Base-by-base conservation (phyloP, 2,329 filamentous ascomycete species). In the Colletotrichum eleusines region DNA sequence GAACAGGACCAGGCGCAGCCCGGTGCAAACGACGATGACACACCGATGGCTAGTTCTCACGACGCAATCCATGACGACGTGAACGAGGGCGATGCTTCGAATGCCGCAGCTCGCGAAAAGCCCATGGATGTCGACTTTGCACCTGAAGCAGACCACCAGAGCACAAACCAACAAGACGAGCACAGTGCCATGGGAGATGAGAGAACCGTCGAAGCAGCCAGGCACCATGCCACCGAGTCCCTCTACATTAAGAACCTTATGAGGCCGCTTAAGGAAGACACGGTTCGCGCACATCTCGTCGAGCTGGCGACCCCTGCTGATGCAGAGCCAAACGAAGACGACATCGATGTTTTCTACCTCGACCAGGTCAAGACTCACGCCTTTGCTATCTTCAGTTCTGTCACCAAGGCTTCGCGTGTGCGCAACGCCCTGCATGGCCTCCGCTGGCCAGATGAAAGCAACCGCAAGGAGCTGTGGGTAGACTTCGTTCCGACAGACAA, bases 211-310 rank as follows among this genome's bases (percentile, higher is more conserved):
- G 80, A 80, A 31, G 90, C 91, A 8, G 87, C 93, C 0, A 81
- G 91, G 44, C 93, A 96, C 79, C 87, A 89, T 28, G 90, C 92
- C 6, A 95, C 94, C 3, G 82, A 89, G 40, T 91, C 93, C 20
- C 84, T 98, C 57, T 98, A 98, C 82, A 96, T 98, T 75, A 91
- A 91, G 79, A 92, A 97, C 76, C 89, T 98, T 65, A 95, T 97
- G 89, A 91, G 95, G 57, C 95, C 96, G 12, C 85, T 98, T 28
- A 92, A 94, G 70, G 87, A 90, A 0, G 83, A 85, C 33, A 84
- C 85, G 23, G 87, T 98, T 1, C 89, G 88, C 75, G 85, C 87
- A 1, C 90, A 98, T 77, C 85, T 98, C 5, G 78, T 88, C 53
- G 83, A 87, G 8, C 87, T 98, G 50, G 93, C 94, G 2, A 85